phyloP scores from a whole-genome alignment of 345 rosid genomes.

The Populus deltoides region DNA sequence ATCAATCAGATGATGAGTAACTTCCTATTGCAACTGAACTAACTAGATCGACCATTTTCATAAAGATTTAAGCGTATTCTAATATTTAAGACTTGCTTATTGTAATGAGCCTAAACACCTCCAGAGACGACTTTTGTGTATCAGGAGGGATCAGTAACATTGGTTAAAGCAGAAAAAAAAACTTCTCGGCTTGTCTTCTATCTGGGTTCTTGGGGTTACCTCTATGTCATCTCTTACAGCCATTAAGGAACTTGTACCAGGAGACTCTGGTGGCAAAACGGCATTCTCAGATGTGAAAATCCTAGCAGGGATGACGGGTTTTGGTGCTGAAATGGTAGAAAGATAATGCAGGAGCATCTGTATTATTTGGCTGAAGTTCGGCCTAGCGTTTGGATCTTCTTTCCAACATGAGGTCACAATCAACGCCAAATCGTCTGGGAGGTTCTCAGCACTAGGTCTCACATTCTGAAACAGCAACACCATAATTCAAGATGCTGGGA shows the following conservation, averaged over 20 bases:
- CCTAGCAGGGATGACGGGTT: conserved; percentile 50
- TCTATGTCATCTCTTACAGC: conserved; percentile 47
- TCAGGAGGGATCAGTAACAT: conserved; percentile 47
- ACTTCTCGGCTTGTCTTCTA: conserved; percentile 49
- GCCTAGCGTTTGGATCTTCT: conserved; percentile 88
- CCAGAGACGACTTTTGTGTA: conserved; percentile 7
- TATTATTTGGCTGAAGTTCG: conserved; percentile 76
- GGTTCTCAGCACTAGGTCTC: conserved; percentile 80
- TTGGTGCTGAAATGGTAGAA: conserved; percentile 51
- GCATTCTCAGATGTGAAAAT: conserved; percentile 51
- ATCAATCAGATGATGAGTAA: conserved; percentile 8
- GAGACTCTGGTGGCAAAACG: conserved; percentile 82
- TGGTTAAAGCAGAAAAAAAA: conserved; percentile 81
- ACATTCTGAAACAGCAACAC: conserved; percentile 50
- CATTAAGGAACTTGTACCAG: conserved; percentile 85
- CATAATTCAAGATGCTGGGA: background rate
- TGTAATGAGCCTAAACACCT: conserved; percentile 13
- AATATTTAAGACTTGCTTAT: conserved; percentile 28
- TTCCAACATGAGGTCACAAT: conserved; percentile 96
- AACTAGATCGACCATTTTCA: conserved; percentile 13
- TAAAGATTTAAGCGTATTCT: conserved; percentile 9
- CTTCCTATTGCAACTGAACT: conserved; percentile 21
- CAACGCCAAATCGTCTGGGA: conserved; percentile 70
- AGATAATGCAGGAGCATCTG: conserved; percentile 78
- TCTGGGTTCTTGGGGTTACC: conserved; percentile 40